phyloP scores from a whole-genome alignment of 805 yeast species.

The Myxozyma lipomycoides region DNA sequence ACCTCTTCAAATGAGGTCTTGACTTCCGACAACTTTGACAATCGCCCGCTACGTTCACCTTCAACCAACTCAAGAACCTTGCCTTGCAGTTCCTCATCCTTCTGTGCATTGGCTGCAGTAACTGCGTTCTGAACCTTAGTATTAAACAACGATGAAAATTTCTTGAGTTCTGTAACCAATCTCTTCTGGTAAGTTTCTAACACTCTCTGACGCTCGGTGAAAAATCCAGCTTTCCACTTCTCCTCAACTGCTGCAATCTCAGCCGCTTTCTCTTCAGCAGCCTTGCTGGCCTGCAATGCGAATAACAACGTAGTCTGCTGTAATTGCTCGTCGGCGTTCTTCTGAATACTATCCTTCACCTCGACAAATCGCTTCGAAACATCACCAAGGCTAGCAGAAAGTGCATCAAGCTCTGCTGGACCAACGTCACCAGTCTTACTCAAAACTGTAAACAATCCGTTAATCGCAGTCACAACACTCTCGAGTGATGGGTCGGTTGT shows the following conservation, averaged over 20 bases:
- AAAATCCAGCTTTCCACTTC: conserved; percentile 57
- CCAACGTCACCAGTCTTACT: conserved; percentile 20
- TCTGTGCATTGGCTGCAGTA: conserved; percentile 58
- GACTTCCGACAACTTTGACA: conserved; percentile 62
- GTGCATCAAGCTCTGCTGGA: conserved; percentile 22
- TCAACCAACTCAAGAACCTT: conserved; percentile 57
- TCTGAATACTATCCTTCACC: conserved; percentile 24
- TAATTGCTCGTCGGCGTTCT: conserved; percentile 32
- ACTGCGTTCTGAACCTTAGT: conserved; percentile 37
- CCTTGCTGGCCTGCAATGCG: conserved; percentile 29
- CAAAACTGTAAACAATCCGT: conserved; percentile 27
- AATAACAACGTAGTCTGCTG: conserved; percentile 32
- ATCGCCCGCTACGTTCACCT: conserved; percentile 71
- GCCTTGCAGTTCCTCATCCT: conserved; percentile 61
- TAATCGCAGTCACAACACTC: conserved; percentile 29
- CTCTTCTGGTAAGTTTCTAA: conserved; percentile 56
- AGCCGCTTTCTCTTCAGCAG: conserved; percentile 32
- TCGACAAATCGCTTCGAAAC: conserved; percentile 20
- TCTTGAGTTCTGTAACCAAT: conserved; percentile 60
- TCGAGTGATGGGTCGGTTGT: conserved; percentile 31
- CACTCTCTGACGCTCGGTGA: conserved; percentile 56
- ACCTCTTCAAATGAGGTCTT: conserved; percentile 54
- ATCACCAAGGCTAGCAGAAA: conserved; percentile 24
- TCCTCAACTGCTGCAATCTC: conserved; percentile 46
- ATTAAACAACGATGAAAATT: conserved; percentile 51